Percentiles rank a stretch among this genome's conserved stretches.
phyloP scores from a whole-genome alignment of 2,329 filamentous ascomycete genomes.

The Alternaria infectoria region DNA sequence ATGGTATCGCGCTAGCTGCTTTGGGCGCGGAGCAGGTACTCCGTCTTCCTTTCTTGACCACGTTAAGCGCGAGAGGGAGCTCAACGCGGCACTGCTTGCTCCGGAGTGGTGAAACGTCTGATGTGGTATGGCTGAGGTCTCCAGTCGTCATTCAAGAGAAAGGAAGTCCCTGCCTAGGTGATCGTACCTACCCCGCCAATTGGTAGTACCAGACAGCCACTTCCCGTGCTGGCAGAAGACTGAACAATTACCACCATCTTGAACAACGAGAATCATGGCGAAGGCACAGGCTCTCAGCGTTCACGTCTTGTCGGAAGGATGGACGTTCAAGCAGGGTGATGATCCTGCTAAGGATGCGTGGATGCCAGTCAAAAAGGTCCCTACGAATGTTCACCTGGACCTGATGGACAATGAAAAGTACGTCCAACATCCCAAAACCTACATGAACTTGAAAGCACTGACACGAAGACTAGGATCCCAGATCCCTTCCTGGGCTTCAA shows the following conservation, averaged over 20 bases:
- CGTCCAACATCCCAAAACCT: conserved; percentile 13
- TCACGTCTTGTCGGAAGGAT: conserved; percentile 48
- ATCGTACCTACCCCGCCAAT: too few species aligned
- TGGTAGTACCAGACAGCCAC: too few species aligned
- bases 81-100: conserved; percentile 34
- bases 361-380: conserved; percentile 53
- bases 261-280: conserved; percentile 25
- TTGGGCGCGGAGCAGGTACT: conserved; percentile 27
- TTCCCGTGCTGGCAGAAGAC: too few species aligned
- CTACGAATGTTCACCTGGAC: conserved; percentile 57
- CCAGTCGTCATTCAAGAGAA: conserved; percentile 10
- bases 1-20: conserved; percentile 20
- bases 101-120: conserved; percentile 33
- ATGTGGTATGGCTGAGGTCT: conserved; percentile 27
- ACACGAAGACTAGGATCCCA: conserved; percentile 48
- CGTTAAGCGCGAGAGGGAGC: conserved; percentile 33
- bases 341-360: conserved; percentile 49
- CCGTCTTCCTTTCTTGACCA: conserved; percentile 21
- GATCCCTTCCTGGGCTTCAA: conserved; percentile 60
- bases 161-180: too few species aligned
- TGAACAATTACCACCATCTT: too few species aligned
- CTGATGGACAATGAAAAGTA: conserved; percentile 56
- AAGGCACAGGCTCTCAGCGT: conserved; percentile 28
- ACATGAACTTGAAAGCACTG: background rate
- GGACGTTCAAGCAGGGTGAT: conserved; percentile 56